These are phyloP conservation scores for Candida boidinii DNA, from an alignment of 805 yeast genomes.

Conservation along the genomic window DNA sequence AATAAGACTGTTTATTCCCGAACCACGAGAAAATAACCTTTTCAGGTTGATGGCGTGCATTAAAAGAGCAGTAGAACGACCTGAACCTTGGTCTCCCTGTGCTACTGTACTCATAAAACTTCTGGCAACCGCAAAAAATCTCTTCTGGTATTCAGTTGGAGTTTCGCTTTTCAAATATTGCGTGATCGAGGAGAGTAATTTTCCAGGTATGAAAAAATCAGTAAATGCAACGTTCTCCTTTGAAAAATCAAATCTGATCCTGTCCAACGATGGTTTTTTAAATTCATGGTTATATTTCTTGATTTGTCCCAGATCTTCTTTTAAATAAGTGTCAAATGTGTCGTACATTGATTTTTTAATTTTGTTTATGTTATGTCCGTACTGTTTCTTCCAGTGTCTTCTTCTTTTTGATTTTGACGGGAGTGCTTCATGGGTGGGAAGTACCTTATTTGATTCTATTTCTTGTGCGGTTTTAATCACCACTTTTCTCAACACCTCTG, in stretches of 20 bases:
- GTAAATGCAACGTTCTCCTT: conserved; percentile 9
- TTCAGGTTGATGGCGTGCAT: conserved; percentile 17
- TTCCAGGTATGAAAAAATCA: conserved; percentile 11
- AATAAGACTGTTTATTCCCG: conserved; percentile 21
- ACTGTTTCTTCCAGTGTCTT: conserved; percentile 13
- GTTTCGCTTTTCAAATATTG: conserved; percentile 7
- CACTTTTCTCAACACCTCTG: too few relatives aligned
- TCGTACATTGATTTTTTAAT: conserved; percentile 11
- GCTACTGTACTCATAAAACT: conserved; percentile 22
- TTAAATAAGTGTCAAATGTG: conserved; percentile 14
- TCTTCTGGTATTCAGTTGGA: conserved; percentile 23
- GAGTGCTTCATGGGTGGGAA: too few relatives aligned
- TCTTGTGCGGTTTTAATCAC: too few relatives aligned
- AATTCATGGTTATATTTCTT: conserved; percentile 16
- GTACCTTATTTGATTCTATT: too few relatives aligned
- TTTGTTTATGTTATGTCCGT: conserved; percentile 10
- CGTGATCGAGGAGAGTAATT: conserved; percentile 10
- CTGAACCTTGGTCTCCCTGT: conserved; percentile 23
- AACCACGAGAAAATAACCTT: conserved; percentile 15
- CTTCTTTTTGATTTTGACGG: too few relatives aligned
- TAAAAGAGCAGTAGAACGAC: conserved; percentile 19
- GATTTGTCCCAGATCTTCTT: conserved; percentile 14
- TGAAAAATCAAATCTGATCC: conserved; percentile 14
- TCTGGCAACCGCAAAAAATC: conserved; percentile 17
- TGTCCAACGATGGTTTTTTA: conserved; percentile 11